Evolutionary conservation across 23 red algal species (phyloP).

Genomic region (Gracilaria gracilis): DNA sequence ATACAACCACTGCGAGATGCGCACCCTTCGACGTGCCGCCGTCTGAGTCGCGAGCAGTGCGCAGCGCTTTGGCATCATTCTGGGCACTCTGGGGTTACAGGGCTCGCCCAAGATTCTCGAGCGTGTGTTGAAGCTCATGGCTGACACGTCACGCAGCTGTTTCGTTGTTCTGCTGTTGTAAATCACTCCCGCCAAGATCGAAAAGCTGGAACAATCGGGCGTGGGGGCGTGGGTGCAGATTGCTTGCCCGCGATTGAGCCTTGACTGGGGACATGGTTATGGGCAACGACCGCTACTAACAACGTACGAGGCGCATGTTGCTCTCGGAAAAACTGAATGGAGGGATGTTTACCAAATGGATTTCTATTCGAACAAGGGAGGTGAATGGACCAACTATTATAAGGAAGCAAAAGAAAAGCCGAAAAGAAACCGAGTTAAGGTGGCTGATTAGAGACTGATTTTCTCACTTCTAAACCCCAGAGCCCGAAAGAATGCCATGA

Average conservation of each 20-base stretch:
- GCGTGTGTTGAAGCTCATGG: slow-evolving; percentile 46
- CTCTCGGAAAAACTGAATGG: slow-evolving; percentile 83
- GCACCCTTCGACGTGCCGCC: slow-evolving; percentile 55
- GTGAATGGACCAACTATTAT: slow-evolving; percentile 96
- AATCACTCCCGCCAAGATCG: slow-evolving; percentile 86
- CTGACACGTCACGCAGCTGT: slow-evolving; percentile 35
- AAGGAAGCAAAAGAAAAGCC: slow-evolving; percentile 34
- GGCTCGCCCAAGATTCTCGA: slow-evolving; percentile 83
- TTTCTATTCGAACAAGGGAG: slow-evolving; percentile 92
- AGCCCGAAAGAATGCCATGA: too few species aligned
- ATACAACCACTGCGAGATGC: slow-evolving; percentile 87
- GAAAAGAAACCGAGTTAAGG: not conserved
- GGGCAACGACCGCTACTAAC: slow-evolving; percentile 80
- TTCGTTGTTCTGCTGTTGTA: slow-evolving; percentile 86
- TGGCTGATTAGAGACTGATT: not conserved
- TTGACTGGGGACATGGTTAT: slow-evolving; percentile 96
- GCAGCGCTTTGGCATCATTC: slow-evolving; percentile 79
- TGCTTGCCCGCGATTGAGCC: slow-evolving; percentile 93
- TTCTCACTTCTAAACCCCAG: too few species aligned
- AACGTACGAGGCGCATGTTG: slow-evolving; percentile 83
- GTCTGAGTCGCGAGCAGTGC: slow-evolving; percentile 54
- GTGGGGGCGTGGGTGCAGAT: slow-evolving; percentile 97
- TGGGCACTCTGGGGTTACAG: slow-evolving; percentile 96
- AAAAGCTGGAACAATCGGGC: slow-evolving; percentile 57
- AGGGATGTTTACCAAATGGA: slow-evolving; percentile 94